Base-by-base conservation (phyloP, 768 basidiomycete species). In the Agrocybe praecox region DNA sequence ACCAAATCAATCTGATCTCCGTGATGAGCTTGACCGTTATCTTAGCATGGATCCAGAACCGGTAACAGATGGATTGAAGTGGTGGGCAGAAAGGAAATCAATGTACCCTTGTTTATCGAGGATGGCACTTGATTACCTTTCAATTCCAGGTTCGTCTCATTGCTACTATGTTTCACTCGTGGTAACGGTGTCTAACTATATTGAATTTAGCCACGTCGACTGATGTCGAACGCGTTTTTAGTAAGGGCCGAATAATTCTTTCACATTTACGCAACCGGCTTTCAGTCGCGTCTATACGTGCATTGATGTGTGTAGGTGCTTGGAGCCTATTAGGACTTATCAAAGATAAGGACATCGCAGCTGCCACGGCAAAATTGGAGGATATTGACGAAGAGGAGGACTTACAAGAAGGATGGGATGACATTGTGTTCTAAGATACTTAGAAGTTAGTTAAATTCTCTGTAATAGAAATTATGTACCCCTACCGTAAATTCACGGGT, bases 11-110 rank as follows among this genome's bases (percentile, higher is more conserved):
- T 45, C 52, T 7, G 65, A 67, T 7, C 21, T 63, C 4, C 46
- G 49, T 26, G 61, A 66, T 9, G 62, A 77, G 26, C 64, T 76
- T 14, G 64, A 63, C n/a, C 26, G 34, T 1, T 76, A 73, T 46
- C 69, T 77, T n/a, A 59, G 47, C 22, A 63, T 68, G 1, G 65
- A 67, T 21, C 40, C 61, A 17, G 70, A 74, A 49, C 9, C 26
- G 9, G 26, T 29, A 9, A 29, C 5, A 29, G 26, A 62, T 43
- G 53, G 29, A n/a, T n/a, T 59, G 7, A 10, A 17, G 7, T 62
- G 61, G 58, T 62, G 63, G 63, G 23, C 29, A 44, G 50, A 59
- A 42, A 19, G 33, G 11, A 33, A 40, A 17, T 18, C 7, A 18
- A 24, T 32, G 12, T 66, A 48, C 52, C 65, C 60, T 21, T 34